Conservation (phyloP, 2,329 filamentous ascomycete species). For the Colletotrichum acutatum region DNA sequence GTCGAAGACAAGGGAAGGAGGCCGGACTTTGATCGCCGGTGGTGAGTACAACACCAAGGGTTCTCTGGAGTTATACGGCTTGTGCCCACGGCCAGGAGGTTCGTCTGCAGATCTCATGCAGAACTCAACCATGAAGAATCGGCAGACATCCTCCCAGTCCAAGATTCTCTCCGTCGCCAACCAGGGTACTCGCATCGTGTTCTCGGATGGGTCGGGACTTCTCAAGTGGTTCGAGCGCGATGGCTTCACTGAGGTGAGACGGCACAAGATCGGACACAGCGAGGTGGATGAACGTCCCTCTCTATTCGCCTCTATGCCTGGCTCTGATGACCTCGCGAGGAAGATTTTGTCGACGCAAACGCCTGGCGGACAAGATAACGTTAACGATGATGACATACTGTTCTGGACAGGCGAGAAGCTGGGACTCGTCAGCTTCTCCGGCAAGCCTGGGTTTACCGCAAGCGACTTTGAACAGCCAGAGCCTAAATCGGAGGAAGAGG, state of each 20-base stretch:
- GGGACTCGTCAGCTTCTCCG: slow-evolving; percentile 75
- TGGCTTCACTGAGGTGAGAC: slow-evolving; percentile 70
- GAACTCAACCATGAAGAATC: slow-evolving; percentile 75
- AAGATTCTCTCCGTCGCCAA: slow-evolving; percentile 84
- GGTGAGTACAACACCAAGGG: slow-evolving; percentile 95
- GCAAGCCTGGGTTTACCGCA: slow-evolving; percentile 57
- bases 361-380: slow-evolving; percentile 38
- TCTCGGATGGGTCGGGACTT: slow-evolving; percentile 84
- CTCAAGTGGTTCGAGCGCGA: slow-evolving; percentile 94
- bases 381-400: slow-evolving; percentile 75
- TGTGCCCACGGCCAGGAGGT: slow-evolving; percentile 47
- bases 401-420: slow-evolving; percentile 91
- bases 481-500: slow-evolving; percentile 56
- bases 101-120: slow-evolving; percentile 39
- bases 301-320: slow-evolving; percentile 63
- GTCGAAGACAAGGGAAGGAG: slow-evolving; percentile 62
- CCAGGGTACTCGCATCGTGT: slow-evolving; percentile 85
- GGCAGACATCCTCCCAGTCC: slow-evolving; percentile 82
- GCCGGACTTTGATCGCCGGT: slow-evolving; percentile 80
- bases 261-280: slow-evolving; percentile 66
- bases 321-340: slow-evolving; percentile 78
- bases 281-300: slow-evolving; percentile 57
- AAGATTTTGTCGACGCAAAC: slow-evolving; percentile 77
- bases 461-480: slow-evolving; percentile 63
- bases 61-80: slow-evolving; percentile 85